Base-by-base conservation (phyloP, 306 rosid genomes). In the Sophora flavescens region DNA sequence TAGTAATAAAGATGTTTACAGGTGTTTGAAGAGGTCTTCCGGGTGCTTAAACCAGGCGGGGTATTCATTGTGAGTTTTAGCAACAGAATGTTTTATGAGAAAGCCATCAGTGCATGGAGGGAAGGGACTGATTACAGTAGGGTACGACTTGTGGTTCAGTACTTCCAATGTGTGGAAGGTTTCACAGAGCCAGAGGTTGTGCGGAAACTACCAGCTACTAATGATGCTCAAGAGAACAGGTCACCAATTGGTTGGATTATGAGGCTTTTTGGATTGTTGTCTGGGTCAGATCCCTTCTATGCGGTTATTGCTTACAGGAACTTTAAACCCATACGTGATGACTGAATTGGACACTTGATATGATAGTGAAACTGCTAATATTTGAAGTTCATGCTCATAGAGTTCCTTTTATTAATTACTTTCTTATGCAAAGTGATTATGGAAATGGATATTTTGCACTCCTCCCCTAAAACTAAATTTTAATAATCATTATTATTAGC, bases 41-140 rank as follows among this genome's bases (percentile, higher is more conserved):
- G 97, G 65, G 58, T 91, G 64, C 80, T 93, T 14, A 89, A 84
- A 81, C 93, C 98, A 17, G 98, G 97, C 83, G 97, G 97, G 47
- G 86, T 87, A 42, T 91, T 93, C 81, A 83, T 93, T 10, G 91
- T 91, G 85, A 91, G 97, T 72, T 93, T 93, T 54, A 93, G 98
- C 82, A 89, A 91, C 75, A 84, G 96, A 77, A 79, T 93, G 92
- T 93, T 93, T 78, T 91, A 91, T 60, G 98, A 88, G 84, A 93
- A 91, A 83, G 98, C 94, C 58, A 80, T 87, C 72, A 82, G 81
- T 50, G 89, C 88, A 38, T 91, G 98, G 98, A 86, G 96, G 64
- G 98, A 91, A 33, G 96, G 88, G 12, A 89, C 68, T 17, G 92
- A 75, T 7, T 91, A 89, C 64, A 88, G 97, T 59, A 84, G 97